phyloP scores from a whole-genome alignment of 768 basidiomycete genomes.

The Galerina sulciceps region DNA sequence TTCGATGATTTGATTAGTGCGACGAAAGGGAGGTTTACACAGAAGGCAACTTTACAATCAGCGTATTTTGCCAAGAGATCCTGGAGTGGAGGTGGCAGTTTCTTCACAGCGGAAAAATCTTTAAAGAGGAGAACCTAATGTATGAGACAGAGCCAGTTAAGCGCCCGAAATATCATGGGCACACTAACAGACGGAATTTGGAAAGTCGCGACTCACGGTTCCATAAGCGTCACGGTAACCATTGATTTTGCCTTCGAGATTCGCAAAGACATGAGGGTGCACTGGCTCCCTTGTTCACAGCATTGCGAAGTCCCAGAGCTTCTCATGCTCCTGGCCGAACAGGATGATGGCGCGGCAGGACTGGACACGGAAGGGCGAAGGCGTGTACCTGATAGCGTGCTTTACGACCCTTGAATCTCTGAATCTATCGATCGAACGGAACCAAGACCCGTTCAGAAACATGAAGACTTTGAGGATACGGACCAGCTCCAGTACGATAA shows the following conservation, averaged over 20 bases:
- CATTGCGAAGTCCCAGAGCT: conserved; percentile 1
- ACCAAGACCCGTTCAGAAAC: too few relatives aligned
- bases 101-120: not conserved
- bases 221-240: not conserved
- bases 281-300: not conserved
- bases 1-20: not conserved
- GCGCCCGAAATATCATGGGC: too few relatives aligned
- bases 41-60: not conserved
- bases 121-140: conserved; percentile 1
- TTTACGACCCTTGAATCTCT: too few relatives aligned
- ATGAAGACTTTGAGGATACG: too few relatives aligned
- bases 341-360: conserved; percentile 1
- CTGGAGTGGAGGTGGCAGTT: not conserved
- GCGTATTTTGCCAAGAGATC: not conserved
- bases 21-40: not conserved
- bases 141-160: not conserved
- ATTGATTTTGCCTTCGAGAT: not conserved
- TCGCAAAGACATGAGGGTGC: not conserved
- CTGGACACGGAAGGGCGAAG: not conserved
- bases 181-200: too few relatives aligned
- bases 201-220: not conserved
- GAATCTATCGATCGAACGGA: too few relatives aligned
- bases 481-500: too few relatives aligned
- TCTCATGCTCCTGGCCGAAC: not conserved
- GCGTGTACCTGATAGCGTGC: conserved; percentile 1